Conservation (phyloP, 495 filamentous ascomycete genomes). For the Xylaria sp. region DNA sequence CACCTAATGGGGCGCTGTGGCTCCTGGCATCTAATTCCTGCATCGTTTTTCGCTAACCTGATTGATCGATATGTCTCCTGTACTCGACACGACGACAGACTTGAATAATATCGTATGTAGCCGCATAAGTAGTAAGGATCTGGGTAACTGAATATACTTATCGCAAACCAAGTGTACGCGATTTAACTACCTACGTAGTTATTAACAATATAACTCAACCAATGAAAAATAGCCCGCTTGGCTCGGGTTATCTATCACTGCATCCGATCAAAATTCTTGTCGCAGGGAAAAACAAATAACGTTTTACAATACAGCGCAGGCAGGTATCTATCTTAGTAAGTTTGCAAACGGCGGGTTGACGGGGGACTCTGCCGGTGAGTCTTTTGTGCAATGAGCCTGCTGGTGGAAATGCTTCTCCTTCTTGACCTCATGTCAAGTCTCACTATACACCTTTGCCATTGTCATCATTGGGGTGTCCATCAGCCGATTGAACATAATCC, state of each 20-base stretch:
- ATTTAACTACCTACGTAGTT: not conserved
- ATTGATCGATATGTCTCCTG: no score
- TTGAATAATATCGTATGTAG: not conserved
- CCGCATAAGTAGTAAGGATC: not conserved
- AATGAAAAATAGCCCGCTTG: not conserved
- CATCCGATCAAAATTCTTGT: not conserved
- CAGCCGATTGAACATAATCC: not conserved
- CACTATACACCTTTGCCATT: not conserved
- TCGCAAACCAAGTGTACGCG: not conserved
- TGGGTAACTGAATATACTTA: not conserved
- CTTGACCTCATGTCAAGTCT: not conserved
- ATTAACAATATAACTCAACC: not conserved
- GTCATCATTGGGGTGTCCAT: not conserved
- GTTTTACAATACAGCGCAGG: not conserved
- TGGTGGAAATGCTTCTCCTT: not conserved
- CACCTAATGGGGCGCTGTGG: not conserved
- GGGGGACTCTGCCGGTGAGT: not conserved
- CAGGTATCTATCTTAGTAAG: conserved; percentile 18
- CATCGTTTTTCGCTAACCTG: not conserved
- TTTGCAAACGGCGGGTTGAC: not conserved
- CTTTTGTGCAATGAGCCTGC: not conserved
- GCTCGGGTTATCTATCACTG: not conserved
- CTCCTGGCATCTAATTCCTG: not conserved
- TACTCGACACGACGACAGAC: no score
- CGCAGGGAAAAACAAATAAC: not conserved